Evolutionary conservation across 495 filamentous ascomycete species (phyloP), one percentile per base, ranked within the genome.

Genomic region (Penicillium goetzii): DNA sequence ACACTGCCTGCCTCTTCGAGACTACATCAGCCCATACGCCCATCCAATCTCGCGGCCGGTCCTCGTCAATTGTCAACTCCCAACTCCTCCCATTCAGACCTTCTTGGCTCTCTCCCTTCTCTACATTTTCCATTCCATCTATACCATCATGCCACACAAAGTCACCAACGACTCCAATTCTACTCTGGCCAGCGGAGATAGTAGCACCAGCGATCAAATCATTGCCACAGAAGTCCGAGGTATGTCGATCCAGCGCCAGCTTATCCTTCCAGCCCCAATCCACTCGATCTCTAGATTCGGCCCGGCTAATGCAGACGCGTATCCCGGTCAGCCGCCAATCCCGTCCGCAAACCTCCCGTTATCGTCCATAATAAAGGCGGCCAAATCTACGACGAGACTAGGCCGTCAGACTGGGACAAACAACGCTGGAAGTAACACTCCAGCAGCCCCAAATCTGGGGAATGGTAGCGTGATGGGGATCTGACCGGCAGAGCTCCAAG

Each of bases 371-470:
- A 82, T 68, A 73, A 75, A 65, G 78, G 78, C 53, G 80, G 80
- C 58, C 80, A 75, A 49, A 78, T 73, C 60, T 82, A 77, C 68
- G 80, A 82, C 61, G 78, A 82, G 60, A 82, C 77, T 19, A 71
- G 80, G 64, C 77, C 80, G 14, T 77, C 78, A 2, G 78, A 78
- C 61, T 81, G 78, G 80, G 80, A 82, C 68, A 80, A 80, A 64
- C 78, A 80, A 64, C 80, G 80, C 54, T 82, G 80, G 80, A 81
- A 82, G 68, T 82, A 78, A 66, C 68, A 54, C 32, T 54, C 2
- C 17, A n/a, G 21, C 40, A 19, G 36, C 21, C 38, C 17, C 41
- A 55, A 50, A 17, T 17, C 50, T 52, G 51, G 51, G 32, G 52
- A 15, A 21, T 33, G 28, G 21, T 14, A 21, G 43, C 43, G 21